Percentiles rank a stretch among this genome's conserved stretches.
Conservation (phyloP, 345 rosid species). For the Camelina sativa region DNA sequence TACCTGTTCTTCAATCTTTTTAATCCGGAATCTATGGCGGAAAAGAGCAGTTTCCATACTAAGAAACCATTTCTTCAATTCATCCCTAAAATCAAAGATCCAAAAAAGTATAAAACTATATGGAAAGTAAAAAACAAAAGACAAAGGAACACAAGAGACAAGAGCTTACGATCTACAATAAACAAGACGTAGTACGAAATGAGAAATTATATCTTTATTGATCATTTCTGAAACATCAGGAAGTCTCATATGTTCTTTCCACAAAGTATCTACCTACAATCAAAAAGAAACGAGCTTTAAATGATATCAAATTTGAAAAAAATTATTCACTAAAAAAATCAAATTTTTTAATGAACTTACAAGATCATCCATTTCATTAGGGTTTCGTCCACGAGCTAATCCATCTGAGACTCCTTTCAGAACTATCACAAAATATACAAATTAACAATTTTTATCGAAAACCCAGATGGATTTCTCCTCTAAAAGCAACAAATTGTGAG, state of each 20-base stretch:
- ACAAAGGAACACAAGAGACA: background rate
- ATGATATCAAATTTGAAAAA: background rate
- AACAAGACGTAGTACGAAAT: slow-evolving; percentile 83
- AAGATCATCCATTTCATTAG: slow-evolving; percentile 71
- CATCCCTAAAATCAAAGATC: slow-evolving; percentile 58
- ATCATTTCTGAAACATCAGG: slow-evolving; percentile 51
- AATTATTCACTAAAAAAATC: background rate
- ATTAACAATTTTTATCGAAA: background rate
- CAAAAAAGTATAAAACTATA: background rate
- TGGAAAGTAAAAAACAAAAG: background rate
- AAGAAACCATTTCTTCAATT: slow-evolving; percentile 90
- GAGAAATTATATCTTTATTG: slow-evolving; percentile 82
- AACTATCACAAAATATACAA: slow-evolving; percentile 52
- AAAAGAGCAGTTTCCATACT: slow-evolving; percentile 85
- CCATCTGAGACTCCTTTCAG: slow-evolving; percentile 80
- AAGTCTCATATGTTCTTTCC: slow-evolving; percentile 78
- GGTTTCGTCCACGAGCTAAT: slow-evolving; percentile 77
- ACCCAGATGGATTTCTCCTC: background rate
- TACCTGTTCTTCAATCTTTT: slow-evolving; percentile 66
- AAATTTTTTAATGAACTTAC: slow-evolving; percentile 42
- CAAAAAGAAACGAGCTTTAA: background rate
- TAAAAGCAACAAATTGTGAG: background rate
- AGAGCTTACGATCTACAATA: slow-evolving; percentile 85
- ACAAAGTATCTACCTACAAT: slow-evolving; percentile 52
- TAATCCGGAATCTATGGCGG: slow-evolving; percentile 58